These are phyloP conservation scores for Termitomyces sp. DNA, from an alignment of 768 basidiomycete genomes.

Conservation along the genomic window DNA sequence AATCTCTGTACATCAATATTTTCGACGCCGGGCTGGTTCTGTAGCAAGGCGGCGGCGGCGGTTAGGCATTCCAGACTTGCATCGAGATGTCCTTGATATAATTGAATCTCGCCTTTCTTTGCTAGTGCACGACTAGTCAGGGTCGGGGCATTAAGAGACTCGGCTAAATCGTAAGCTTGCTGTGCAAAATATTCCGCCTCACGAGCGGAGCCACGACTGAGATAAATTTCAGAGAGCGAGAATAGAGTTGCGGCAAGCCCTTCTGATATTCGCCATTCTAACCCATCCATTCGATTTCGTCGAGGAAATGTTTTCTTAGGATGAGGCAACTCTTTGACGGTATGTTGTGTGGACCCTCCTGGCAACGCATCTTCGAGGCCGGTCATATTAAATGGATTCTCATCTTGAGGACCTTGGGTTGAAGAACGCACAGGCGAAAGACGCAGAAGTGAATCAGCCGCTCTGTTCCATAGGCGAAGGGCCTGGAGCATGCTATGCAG, in stretches of 20 bases:
- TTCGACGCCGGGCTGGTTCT: constrained; percentile 51
- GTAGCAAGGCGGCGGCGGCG: constrained; percentile 43
- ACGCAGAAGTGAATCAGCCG: constrained; percentile 63
- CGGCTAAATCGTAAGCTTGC: constrained; percentile 73
- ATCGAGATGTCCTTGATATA: constrained; percentile 58
- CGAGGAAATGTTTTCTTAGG: constrained; percentile 26
- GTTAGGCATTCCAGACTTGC: constrained; percentile 55
- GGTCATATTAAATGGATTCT: constrained; percentile 61
- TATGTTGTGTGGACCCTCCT: constrained; percentile 18
- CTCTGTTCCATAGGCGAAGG: constrained; percentile 78
- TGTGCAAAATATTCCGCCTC: constrained; percentile 84
- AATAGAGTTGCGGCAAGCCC: constrained; percentile 67
- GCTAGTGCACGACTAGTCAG: constrained; percentile 64
- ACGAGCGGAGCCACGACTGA: constrained; percentile 72
- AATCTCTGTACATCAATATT: constrained; percentile 56
- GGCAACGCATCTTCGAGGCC: constrained; percentile 41
- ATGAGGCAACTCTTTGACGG: constrained; percentile 10
- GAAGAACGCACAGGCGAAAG: constrained; percentile 38
- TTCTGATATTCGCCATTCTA: constrained; percentile 78
- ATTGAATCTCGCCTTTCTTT: constrained; percentile 64
- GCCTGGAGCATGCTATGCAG: constrained; percentile 63
- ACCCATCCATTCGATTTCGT: constrained; percentile 42
- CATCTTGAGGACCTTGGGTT: constrained; percentile 26
- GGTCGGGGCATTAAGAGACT: constrained; percentile 62
- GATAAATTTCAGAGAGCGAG: constrained; percentile 60